These are phyloP conservation scores for Exophiala sideris DNA, from an alignment of 2,329 filamentous ascomycete genomes.

Conservation along the genomic window DNA sequence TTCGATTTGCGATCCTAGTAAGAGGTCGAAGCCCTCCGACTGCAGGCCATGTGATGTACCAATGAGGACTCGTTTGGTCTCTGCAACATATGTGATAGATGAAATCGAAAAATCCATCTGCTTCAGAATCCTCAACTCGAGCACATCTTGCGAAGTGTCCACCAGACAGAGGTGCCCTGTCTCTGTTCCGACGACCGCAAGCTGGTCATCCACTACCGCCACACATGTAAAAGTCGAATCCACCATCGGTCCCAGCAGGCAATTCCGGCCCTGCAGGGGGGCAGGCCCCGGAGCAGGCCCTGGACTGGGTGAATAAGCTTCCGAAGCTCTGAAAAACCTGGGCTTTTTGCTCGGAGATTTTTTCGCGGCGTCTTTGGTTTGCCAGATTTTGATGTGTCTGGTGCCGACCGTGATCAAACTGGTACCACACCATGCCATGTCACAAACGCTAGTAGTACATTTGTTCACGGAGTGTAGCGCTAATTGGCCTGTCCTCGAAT, in stretches of 20 bases:
- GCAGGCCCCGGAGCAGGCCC: slow-evolving; percentile 65
- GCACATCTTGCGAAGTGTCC: slow-evolving; percentile 43
- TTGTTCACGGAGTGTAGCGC: slow-evolving; percentile 83
- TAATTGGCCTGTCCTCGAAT: slow-evolving; percentile 74
- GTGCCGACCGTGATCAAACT: slow-evolving; percentile 82
- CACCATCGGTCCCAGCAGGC: slow-evolving; percentile 73
- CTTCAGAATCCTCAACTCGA: slow-evolving; percentile 21
- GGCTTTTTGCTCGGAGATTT: slow-evolving; percentile 63
- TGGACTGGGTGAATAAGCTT: slow-evolving; percentile 39
- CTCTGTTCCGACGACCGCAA: slow-evolving; percentile 81
- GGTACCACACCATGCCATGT: slow-evolving; percentile 87
- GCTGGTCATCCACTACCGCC: slow-evolving; percentile 65
- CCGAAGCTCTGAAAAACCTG: slow-evolving; percentile 37
- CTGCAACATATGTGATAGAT: slow-evolving; percentile 14
- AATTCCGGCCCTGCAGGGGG: slow-evolving; percentile 80
- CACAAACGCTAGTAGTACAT: slow-evolving; percentile 80
- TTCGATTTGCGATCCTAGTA: slow-evolving; percentile 2
- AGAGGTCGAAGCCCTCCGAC: slow-evolving; percentile 13
- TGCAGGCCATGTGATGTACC: slow-evolving; percentile 22
- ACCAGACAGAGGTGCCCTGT: slow-evolving; percentile 85
- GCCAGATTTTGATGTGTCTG: slow-evolving; percentile 91
- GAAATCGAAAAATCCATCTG: slow-evolving; percentile 17
- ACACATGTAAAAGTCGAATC: slow-evolving; percentile 83
- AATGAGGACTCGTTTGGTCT: slow-evolving; percentile 11
- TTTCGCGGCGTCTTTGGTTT: slow-evolving; percentile 49